Evolutionary conservation across 1,284 basidiomycete genomes (phyloP), one percentile per base, ranked within the genome.

Genomic region (Rhizoctonia solani): DNA sequence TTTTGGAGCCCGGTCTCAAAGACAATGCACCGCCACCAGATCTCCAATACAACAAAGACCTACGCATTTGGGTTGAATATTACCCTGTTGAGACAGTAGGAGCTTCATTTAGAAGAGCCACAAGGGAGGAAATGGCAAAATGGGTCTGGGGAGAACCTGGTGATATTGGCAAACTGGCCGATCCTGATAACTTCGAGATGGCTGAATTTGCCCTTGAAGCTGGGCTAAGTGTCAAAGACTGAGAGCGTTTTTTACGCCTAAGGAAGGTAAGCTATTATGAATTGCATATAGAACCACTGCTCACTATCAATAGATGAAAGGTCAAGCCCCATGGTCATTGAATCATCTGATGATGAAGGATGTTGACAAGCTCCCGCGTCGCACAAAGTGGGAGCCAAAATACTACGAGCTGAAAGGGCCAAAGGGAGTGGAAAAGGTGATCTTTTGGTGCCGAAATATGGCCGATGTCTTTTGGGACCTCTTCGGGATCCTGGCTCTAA

Each of bases 141-240:
- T 34, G 32, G 32, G 11, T 21, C 44, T n/a, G 30, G 14, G 5
- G 8, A n/a, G 14, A 37, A 23, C 44, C 58, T 3, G 58, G 37
- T 4, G 41, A 44, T 16, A 44, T 16, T n/a, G 19, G 41, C 6
- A 4, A 44, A 37, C 46, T 61, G 11, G 11, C 58, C 0, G 32
- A 61, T 16, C 58, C 46, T 14, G 46, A 50, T 5, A 21, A 11
- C 8, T 61, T 61, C 21, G 46, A 61, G 30, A 25, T 50, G 29
- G 46, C 32, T 27, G 41, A 58, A n/a, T 25, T 58, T 5, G 5
- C 46, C 27, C 14, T 58, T 23, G 2, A 19, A 6, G 32, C 25
- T 4, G 29, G n/a, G 1, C 29, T 58, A 11, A 47, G 41, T 30
- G 55, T 58, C 0, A 30, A 41, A 41, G 32, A 34, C 4, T 11